phyloP scores from a whole-genome alignment of 2,329 filamentous ascomycete genomes.

The Botrytis deweyae region DNA sequence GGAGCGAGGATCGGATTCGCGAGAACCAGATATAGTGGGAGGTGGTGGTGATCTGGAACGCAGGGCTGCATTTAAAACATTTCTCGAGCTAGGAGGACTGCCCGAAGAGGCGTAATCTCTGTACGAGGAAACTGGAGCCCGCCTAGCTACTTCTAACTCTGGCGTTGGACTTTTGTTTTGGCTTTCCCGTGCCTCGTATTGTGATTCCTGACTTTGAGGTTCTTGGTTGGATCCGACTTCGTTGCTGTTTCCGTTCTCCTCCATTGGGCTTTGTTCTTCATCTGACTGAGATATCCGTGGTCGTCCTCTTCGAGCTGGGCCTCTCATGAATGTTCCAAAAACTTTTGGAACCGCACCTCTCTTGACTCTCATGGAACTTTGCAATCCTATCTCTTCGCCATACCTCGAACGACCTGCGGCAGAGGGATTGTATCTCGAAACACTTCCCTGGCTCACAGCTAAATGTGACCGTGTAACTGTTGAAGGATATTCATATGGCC shows the following conservation, averaged over 20 bases:
- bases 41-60: conserved; percentile 37
- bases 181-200: conserved; percentile 29
- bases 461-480: conserved; percentile 51
- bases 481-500: conserved; percentile 41
- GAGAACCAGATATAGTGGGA: conserved; percentile 32
- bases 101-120: conserved; percentile 52
- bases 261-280: conserved; percentile 44
- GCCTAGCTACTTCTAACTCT: conserved; percentile 27
- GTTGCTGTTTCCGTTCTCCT: conserved; percentile 39
- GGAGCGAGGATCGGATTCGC: conserved; percentile 40
- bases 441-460: conserved; percentile 51
- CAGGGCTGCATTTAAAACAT: conserved; percentile 35
- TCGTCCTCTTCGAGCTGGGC: conserved; percentile 73
- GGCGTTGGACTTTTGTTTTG: conserved; percentile 36
- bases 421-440: conserved; percentile 51
- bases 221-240: conserved; percentile 38
- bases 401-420: conserved; percentile 51
- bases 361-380: conserved; percentile 76
- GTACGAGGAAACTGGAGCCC: conserved; percentile 1
- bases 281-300: conserved; percentile 51
- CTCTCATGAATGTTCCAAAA: conserved; percentile 75
- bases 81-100: conserved; percentile 53
- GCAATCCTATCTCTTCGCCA: conserved; percentile 64
- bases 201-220: conserved; percentile 35
- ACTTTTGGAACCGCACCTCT: conserved; percentile 63